A percentile compares a stretch with the other conserved stretches of the same genome.
Evolutionary conservation across 1,284 basidiomycete species (phyloP).

Genomic region (Puccinia coronata): DNA sequence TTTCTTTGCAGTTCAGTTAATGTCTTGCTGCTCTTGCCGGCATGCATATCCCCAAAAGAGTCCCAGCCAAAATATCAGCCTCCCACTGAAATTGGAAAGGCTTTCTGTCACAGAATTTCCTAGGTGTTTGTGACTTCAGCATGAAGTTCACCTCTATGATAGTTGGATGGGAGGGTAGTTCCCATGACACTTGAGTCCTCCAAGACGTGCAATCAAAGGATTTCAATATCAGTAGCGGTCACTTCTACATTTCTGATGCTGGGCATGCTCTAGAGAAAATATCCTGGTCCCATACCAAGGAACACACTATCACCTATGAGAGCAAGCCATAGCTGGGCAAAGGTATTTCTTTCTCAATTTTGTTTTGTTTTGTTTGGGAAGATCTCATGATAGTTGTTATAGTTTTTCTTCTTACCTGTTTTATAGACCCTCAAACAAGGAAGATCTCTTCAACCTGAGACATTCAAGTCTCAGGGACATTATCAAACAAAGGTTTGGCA

Average conservation of each 20-base stretch:
- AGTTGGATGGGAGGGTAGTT: constrained; percentile 60
- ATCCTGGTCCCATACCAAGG: constrained; percentile 53
- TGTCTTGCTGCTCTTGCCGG: constrained; percentile 62
- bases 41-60: constrained; percentile 58
- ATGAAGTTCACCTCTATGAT: constrained; percentile 59
- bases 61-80: constrained; percentile 54
- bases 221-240: constrained; percentile 57
- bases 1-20: constrained; percentile 54
- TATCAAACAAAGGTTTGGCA: no score
- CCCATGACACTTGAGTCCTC: constrained; percentile 58
- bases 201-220: constrained; percentile 53
- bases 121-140: constrained; percentile 57
- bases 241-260: constrained; percentile 61
- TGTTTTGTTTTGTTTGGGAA: neutral
- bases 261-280: constrained; percentile 57
- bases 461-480: no score
- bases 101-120: constrained; percentile 58
- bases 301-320: constrained; percentile 53
- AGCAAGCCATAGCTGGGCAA: constrained; percentile 44
- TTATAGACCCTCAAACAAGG: constrained; percentile 45
- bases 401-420: neutral
- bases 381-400: no score
- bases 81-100: constrained; percentile 59
- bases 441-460: constrained; percentile 49
- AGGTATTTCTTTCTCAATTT: neutral